Base-by-base conservation (phyloP, 164 flowering plant genomes). In the Magnolia changhungtana region DNA sequence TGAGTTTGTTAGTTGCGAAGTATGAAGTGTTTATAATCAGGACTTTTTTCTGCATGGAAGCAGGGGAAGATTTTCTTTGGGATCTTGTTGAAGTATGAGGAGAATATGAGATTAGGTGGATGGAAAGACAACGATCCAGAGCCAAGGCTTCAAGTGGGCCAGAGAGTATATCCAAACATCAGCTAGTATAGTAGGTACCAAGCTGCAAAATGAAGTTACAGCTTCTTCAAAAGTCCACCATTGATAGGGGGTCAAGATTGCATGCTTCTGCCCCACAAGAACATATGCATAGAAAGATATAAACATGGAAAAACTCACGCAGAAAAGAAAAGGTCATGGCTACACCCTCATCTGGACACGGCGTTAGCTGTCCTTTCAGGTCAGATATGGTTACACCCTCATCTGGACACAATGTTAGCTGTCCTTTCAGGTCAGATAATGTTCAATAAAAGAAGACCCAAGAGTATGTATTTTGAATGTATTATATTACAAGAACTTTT, bases 1-100 rank as follows among this genome's bases (percentile, higher is more conserved):
- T 55, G 13, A 2, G 18, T 55, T 11, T 55, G 61, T 55, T 16
- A 55, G 16, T 55, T 0, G 18, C 19, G 3, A 55, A 55, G 13
- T 55, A 55, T 55, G 16, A 55, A 55, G 13, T 55, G 10, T 55
- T 55, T 16, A 55, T 55, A 11, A 27, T 24, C 23, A 27, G 11
- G 13, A 8, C 20, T 31, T 49, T 7, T 2, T 74, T 68, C 67
- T 59, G 49, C 67, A 10, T 69, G 73, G 72, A 29, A 27, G 7
- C 78, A 75, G 78, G 78, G 78, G n/a, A 68, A 69, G 55, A 75
- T 75, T 69, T 69, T 75, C 14, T 75, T 75, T 75, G 78, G 78
- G 4, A 75, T 75, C 29, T 49, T 75, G 52, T 66, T 75, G 67
- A 55, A 69, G 72, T 75, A 75, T 75, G 73, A 68, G 10, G 45